A percentile compares a stretch with the other conserved stretches of the same genome.
These are phyloP conservation scores for Elaeis oleifera DNA, from an alignment of 202 grass and related monocot species.

Conservation along the genomic window DNA sequence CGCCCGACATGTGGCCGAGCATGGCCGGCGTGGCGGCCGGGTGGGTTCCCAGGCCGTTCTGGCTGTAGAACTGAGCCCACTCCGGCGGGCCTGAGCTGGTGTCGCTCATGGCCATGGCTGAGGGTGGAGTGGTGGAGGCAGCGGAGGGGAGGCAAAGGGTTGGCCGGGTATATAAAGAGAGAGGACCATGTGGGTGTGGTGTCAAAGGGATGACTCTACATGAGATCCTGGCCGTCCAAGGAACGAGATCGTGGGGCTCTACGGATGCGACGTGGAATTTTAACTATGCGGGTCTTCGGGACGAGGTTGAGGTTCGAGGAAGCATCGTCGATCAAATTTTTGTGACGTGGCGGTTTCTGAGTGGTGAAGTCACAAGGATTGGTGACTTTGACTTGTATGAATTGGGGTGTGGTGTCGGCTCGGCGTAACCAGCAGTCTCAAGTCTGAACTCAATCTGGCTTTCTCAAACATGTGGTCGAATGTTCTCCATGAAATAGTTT, in stretches of 20 bases:
- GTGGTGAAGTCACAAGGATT: no score
- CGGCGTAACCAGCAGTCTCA: no score
- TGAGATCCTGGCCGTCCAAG: not conserved
- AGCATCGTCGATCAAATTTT: conserved; percentile 10
- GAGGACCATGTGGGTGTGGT: not conserved
- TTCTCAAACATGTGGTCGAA: no score
- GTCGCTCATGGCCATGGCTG: conserved; percentile 54
- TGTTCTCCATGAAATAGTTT: no score
- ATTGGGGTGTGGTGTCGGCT: no score
- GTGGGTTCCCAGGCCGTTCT: not conserved
- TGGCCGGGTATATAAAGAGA: not conserved
- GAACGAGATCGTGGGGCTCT: no score
- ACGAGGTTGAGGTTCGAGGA: conserved; percentile 6
- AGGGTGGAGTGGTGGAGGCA: not conserved
- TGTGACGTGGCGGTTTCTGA: not conserved
- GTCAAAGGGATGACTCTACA: not conserved
- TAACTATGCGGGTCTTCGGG: not conserved
- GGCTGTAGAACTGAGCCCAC: conserved; percentile 35
- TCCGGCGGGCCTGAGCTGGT: conserved; percentile 27
- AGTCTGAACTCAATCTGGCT: no score
- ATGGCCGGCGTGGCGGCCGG: not conserved
- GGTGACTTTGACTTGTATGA: not conserved
- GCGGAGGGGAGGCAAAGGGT: no score
- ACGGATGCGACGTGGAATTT: no score
- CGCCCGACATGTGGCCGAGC: not conserved